phyloP scores from a whole-genome alignment of 148 eudicot genomes.

The Camellia lanceoleosa region DNA sequence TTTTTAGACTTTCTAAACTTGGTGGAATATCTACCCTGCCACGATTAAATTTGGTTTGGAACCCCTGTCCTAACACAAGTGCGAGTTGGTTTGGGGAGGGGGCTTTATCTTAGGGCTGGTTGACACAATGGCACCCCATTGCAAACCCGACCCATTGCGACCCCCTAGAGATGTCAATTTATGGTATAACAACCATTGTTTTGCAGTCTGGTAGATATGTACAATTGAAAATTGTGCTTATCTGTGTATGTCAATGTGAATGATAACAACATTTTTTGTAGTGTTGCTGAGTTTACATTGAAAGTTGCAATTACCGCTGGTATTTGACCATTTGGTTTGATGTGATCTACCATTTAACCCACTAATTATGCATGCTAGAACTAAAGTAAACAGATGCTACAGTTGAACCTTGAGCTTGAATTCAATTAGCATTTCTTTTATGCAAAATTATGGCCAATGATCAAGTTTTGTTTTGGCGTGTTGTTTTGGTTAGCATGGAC shows the following conservation, averaged over 20 bases:
- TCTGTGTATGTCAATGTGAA: not conserved
- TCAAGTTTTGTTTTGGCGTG: not conserved
- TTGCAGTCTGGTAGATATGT: no score
- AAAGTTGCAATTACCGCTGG: not conserved
- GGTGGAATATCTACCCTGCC: no score
- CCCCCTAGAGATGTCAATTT: no score
- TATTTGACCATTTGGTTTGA: not conserved
- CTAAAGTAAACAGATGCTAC: not conserved
- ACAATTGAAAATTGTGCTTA: not conserved
- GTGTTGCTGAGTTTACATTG: not conserved
- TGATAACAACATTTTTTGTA: not conserved
- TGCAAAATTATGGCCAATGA: not conserved
- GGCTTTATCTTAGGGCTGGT: no score
- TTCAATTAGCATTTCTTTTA: not conserved
- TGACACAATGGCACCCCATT: no score
- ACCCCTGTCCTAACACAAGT: no score
- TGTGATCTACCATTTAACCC: not conserved
- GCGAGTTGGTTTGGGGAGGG: no score
- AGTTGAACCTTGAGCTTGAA: not conserved
- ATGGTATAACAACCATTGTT: no score
- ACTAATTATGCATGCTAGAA: not conserved
- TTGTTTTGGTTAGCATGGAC: no score
- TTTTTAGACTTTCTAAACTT: no score
- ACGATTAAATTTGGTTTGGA: no score
- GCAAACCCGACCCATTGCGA: no score